phyloP scores from a whole-genome alignment of 164 flowering plant genomes.

The Magnolia officinalis region DNA sequence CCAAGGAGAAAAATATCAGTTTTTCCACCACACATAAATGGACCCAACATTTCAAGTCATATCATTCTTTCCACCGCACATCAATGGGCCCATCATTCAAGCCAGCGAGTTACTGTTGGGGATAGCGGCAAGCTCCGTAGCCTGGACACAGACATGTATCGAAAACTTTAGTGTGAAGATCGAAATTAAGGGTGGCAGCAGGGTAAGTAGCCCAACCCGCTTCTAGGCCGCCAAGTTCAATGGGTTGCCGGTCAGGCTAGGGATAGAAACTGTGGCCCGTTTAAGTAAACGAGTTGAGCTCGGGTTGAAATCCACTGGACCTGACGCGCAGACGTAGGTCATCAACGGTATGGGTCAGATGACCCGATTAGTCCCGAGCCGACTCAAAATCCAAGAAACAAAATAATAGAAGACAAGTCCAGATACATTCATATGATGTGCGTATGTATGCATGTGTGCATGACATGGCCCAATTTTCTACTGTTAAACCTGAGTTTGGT shows the following conservation, averaged over 20 bases:
- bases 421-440: no score
- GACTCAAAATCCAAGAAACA: no score
- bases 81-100: not conserved
- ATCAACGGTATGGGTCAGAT: no score
- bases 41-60: not conserved
- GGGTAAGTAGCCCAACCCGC: no score
- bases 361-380: no score
- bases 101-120: constrained; percentile 38
- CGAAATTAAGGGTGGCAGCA: not conserved
- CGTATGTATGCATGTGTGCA: no score
- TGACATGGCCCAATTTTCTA: no score
- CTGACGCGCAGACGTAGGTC: not conserved
- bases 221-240: not conserved
- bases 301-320: not conserved
- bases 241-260: no score
- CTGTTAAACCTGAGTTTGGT: no score
- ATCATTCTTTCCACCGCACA: not conserved
- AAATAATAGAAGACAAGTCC: no score
- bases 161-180: not conserved
- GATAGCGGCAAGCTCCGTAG: constrained; percentile 55
- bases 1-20: not conserved
- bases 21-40: no score
- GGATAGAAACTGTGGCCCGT: not conserved
- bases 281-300: not conserved
- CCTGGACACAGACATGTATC: constrained; percentile 25